phyloP scores from a whole-genome alignment of 2,329 filamentous ascomycete species.

The Leptodontidium sp. region DNA sequence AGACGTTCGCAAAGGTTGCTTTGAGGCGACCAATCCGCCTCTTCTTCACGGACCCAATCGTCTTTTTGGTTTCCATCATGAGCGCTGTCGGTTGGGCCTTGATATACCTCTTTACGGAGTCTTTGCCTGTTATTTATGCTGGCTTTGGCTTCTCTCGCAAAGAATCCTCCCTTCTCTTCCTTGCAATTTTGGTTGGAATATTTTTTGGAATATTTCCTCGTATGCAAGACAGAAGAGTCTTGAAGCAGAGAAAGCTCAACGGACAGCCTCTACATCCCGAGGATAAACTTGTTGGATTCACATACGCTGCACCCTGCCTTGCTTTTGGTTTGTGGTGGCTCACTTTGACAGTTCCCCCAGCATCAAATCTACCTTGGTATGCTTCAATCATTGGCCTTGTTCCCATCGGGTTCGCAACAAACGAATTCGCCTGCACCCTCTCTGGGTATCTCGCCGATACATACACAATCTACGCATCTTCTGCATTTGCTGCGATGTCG shows the following conservation, averaged over 20 bases:
- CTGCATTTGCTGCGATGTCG: constrained; percentile 53
- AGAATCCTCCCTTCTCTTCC: constrained; percentile 51
- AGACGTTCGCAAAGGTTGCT: constrained; percentile 50
- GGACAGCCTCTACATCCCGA: constrained; percentile 50
- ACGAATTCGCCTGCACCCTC: constrained; percentile 53
- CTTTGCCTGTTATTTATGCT: constrained; percentile 51
- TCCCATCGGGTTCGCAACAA: constrained; percentile 56
- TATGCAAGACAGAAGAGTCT: constrained; percentile 51
- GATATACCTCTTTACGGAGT: constrained; percentile 59
- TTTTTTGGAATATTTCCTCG: constrained; percentile 53
- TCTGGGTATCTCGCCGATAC: constrained; percentile 55
- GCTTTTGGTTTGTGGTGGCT: constrained; percentile 56
- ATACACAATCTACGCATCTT: constrained; percentile 54
- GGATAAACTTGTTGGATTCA: constrained; percentile 57
- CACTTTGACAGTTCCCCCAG: constrained; percentile 56
- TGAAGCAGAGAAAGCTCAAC: constrained; percentile 35
- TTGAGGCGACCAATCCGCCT: constrained; percentile 53
- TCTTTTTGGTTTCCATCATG: constrained; percentile 54
- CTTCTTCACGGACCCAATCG: constrained; percentile 56
- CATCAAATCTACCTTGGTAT: constrained; percentile 49
- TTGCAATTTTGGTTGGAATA: constrained; percentile 52
- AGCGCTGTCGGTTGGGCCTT: constrained; percentile 53
- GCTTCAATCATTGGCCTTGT: constrained; percentile 52
- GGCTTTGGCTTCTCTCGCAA: constrained; percentile 47
- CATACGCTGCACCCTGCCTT: constrained; percentile 53